Base-by-base conservation (phyloP, 1,284 basidiomycete genomes). In the Trametes sp. region DNA sequence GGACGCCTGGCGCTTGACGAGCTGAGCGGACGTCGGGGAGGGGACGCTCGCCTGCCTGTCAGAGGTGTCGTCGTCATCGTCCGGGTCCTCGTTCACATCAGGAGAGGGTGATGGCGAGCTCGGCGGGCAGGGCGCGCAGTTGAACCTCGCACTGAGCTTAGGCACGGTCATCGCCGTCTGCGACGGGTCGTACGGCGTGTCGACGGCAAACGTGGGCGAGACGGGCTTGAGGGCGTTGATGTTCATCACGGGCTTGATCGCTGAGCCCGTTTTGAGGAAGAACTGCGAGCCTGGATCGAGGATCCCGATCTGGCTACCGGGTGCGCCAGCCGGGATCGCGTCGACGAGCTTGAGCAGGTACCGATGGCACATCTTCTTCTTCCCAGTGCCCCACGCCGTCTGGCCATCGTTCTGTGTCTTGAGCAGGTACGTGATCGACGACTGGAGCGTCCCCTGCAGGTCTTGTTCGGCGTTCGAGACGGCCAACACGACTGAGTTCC, bases 241-340 rank as follows among this genome's bases (percentile, higher is more conserved):
- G 51, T 57, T 42, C 10, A 33, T 57, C 19, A 57, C 29, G 28
- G 26, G 54, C 16, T 42, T 41, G 33, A 29, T 16, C 28, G 55
- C 44, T 36, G n/a, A 31, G 1, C 36, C 42, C 2, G 26, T 35
- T 2, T 19, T 41, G 26, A 49, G 24, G 31, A 56, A 61, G 49
- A 61, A 61, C 41, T 48, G 48, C 2, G 60, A 61, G 13, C 60
- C 60, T 3, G 54, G 28, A 29, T 56, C 41, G 19, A 61, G 41
- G 35, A 49, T 61, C 33, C 60, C 60, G 49, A 61, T 51, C 19
- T 54, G 41, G 26, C 21, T 31, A 1, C 49, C 31, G 33, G 49
- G 54, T 1, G 60, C 54, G 28, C 31, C 31, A 2, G 49, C 26
- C 19, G 49, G 49, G 7, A 51, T 21, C 14, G 29, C 23, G 35